Base-by-base conservation (phyloP, 2,329 filamentous ascomycete species). In the Escovopsis sp. region DNA sequence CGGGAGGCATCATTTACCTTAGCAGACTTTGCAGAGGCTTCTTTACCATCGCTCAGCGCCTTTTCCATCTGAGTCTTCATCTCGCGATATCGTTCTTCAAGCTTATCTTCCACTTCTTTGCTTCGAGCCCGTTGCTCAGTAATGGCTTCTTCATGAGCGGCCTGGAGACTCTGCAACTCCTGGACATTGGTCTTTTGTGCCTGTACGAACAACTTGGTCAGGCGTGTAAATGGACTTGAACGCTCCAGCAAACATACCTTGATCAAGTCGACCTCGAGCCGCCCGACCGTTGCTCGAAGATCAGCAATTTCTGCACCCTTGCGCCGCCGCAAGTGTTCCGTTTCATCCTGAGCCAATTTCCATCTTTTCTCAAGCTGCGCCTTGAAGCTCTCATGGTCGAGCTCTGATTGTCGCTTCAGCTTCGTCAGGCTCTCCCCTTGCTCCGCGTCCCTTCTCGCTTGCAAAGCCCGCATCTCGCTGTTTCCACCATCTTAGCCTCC, bases 301-400 rank as follows among this genome's bases (percentile, higher is more conserved):
- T 78, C 74, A n/a, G 71, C 66, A 35, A 70, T 62, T 45, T 82
- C 75, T 1, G 70, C 72, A 30, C 80, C 76, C 18, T 56, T 53
- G 29, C 67, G 57, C 19, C 63, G 58, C 35, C 61, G 60, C 3
- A 60, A 49, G 26, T 67, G 62, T 33, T 71, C 66, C 1, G 57
- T 48, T 36, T 75, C 70, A 3, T 60, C 56, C 39, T 70, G 61
- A 1, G 62, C 55, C 4, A 54, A 54, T 41, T 66, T 70, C 31
- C 63, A 63, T 17, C 56, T 57, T 29, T 66, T 60, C 2, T 63
- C 61, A 3, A 69, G 42, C 33, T 61, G 51, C 35, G 46, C 55
- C 38, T 54, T 48, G 32, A 52, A 47, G 25, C 52, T 48, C 8
- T 46, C 45, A 11, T 51, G 46, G 18, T 48, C 48, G 2, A 41